A percentile compares a stretch with the other conserved stretches of the same genome.
Conservation (phyloP, 352 stramenopile genomes). For the Phytophthora melonis region DNA sequence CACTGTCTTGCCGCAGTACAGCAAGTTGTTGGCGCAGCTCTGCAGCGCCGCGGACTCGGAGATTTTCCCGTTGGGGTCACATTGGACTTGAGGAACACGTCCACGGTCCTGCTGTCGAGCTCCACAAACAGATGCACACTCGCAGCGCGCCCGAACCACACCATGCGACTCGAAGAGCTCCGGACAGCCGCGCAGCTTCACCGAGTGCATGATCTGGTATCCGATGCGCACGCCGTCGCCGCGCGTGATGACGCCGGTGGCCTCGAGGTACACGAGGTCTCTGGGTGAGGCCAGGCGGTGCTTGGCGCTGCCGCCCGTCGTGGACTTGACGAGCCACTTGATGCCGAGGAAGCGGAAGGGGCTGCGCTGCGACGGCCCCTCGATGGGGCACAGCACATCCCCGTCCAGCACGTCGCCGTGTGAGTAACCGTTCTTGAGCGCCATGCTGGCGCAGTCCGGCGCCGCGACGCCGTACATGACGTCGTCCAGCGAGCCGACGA, state of each 20-base stretch:
- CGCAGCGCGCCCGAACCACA: constrained; percentile 46
- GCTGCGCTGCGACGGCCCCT: constrained; percentile 59
- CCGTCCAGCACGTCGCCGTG: constrained; percentile 63
- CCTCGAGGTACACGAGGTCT: constrained; percentile 78
- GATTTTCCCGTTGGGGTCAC: constrained; percentile 44
- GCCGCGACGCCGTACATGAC: constrained; percentile 70
- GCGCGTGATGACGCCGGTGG: constrained; percentile 63
- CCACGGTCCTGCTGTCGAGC: constrained; percentile 35
- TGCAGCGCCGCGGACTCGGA: constrained; percentile 40
- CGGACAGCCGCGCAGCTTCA: constrained; percentile 49
- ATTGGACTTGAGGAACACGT: constrained; percentile 52
- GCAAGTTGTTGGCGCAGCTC: constrained; percentile 47
- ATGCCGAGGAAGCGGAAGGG: constrained; percentile 75
- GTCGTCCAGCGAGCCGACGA: constrained; percentile 60
- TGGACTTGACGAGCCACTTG: constrained; percentile 74
- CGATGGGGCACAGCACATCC: constrained; percentile 65
- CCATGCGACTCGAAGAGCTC: constrained; percentile 47
- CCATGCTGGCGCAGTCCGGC: constrained; percentile 62
- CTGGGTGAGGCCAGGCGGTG: constrained; percentile 49
- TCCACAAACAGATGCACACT: constrained; percentile 57
- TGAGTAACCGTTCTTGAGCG: constrained; percentile 57
- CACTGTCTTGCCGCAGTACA: constrained; percentile 54
- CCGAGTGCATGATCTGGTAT: constrained; percentile 76
- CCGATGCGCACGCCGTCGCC: constrained; percentile 62
- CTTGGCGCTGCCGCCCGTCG: constrained; percentile 44